These are phyloP conservation scores for Populus ilicifolia DNA, from an alignment of 345 rosid species.

Conservation along the genomic window DNA sequence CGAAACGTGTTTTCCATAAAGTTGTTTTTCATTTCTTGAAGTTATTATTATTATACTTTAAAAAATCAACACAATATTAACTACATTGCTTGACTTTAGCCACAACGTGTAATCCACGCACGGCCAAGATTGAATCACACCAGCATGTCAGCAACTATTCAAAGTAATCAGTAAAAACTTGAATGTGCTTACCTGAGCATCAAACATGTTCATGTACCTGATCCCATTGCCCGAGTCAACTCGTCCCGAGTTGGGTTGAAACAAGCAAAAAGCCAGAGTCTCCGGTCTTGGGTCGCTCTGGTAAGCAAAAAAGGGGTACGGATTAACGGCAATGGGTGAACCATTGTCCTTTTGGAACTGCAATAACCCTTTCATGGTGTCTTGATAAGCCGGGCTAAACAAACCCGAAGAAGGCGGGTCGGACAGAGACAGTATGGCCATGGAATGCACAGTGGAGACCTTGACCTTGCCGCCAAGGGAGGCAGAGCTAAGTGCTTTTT, in stretches of 20 bases:
- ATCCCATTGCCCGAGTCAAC: constrained; percentile 70
- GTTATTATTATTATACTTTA: too few species aligned
- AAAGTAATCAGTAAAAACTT: background rate
- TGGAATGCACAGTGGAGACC: constrained; percentile 88
- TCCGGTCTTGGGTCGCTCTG: constrained; percentile 83
- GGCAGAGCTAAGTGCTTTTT: constrained; percentile 62
- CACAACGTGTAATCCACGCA: background rate
- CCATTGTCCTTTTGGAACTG: constrained; percentile 65
- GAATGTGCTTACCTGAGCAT: constrained; percentile 66
- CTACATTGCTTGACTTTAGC: too few species aligned
- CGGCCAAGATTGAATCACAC: background rate
- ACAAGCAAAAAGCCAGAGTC: constrained; percentile 75
- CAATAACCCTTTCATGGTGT: constrained; percentile 54
- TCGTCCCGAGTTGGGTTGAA: constrained; percentile 89
- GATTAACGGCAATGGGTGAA: constrained; percentile 76
- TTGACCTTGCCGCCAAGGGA: constrained; percentile 69
- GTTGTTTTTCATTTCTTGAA: too few species aligned
- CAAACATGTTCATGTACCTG: constrained; percentile 93
- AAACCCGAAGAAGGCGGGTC: constrained; percentile 86
- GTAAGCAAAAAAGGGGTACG: constrained; percentile 94
- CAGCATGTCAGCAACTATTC: background rate
- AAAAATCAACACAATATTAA: too few species aligned
- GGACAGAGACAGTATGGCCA: constrained; percentile 70
- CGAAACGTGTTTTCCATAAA: too few species aligned
- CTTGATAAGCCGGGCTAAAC: constrained; percentile 50